Percentiles rank a stretch among this genome's conserved stretches.
phyloP scores from a whole-genome alignment of 192 early-diverging fungal genomes.

The Coemansia sp. region DNA sequence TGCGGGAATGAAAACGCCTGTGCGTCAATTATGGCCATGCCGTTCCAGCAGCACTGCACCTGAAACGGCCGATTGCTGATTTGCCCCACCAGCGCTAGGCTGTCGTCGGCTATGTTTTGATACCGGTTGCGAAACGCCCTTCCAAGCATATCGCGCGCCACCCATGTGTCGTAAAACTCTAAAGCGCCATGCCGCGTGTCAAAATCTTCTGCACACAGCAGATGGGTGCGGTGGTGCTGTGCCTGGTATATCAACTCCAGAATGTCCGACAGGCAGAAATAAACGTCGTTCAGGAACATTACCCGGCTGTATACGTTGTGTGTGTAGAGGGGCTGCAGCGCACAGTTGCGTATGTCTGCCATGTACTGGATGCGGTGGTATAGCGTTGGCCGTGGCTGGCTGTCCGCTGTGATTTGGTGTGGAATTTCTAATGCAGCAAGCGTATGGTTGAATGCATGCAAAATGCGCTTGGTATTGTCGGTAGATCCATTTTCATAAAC shows the following conservation, averaged over 20 bases:
- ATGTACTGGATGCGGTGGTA: constrained; percentile 52
- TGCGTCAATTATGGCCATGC: constrained; percentile 43
- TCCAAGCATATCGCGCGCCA: constrained; percentile 51
- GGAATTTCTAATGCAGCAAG: constrained; percentile 20
- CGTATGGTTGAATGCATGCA: constrained; percentile 14
- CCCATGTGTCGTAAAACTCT: constrained; percentile 55
- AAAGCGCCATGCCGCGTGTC: constrained; percentile 27
- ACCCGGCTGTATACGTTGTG: constrained; percentile 20
- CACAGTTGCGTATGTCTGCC: constrained; percentile 49
- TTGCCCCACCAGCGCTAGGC: constrained; percentile 17
- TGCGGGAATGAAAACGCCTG: constrained; percentile 19
- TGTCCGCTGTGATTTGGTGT: constrained; percentile 25
- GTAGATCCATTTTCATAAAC: constrained; percentile 53
- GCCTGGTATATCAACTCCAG: constrained; percentile 53
- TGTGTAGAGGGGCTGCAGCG: constrained; percentile 41
- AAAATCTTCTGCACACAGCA: constrained; percentile 55
- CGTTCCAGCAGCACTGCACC: constrained; percentile 57
- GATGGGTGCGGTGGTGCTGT: constrained; percentile 39
- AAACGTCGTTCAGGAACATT: constrained; percentile 50
- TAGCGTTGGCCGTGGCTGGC: neutral
- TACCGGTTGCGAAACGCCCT: constrained; percentile 30
- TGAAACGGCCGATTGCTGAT: constrained; percentile 39
- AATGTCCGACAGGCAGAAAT: constrained; percentile 52
- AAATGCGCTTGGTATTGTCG: constrained; percentile 39
- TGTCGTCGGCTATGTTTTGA: constrained; percentile 43